phyloP scores from a whole-genome alignment of 345 rosid genomes.

The Tarenaya hassleriana region DNA sequence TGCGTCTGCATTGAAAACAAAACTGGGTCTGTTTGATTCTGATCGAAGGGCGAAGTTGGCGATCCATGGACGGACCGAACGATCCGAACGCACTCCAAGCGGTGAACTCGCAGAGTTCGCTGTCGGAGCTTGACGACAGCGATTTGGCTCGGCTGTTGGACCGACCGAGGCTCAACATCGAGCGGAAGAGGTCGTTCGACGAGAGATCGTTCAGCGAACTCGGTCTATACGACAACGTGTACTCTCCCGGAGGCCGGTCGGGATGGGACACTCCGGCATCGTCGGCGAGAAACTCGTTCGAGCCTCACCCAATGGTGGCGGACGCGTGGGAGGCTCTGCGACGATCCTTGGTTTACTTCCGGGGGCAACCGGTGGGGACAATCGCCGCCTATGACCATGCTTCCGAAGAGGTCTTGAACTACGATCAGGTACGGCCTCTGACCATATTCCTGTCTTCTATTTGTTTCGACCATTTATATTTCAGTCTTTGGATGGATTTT shows the following conservation, averaged over 20 bases:
- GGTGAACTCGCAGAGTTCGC: conserved; percentile 72
- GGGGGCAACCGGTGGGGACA: conserved; percentile 85
- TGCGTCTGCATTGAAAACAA: no score
- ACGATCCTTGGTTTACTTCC: conserved; percentile 66
- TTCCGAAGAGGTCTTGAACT: conserved; percentile 89
- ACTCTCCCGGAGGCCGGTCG: conserved; percentile 61
- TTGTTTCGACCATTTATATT: no score
- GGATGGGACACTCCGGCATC: conserved; percentile 80
- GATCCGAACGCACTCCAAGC: conserved; percentile 37
- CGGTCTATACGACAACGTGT: conserved; percentile 37
- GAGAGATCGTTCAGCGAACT: conserved; percentile 92
- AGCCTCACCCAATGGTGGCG: conserved; percentile 92
- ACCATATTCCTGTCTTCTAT: background rate
- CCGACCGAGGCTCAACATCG: conserved; percentile 74
- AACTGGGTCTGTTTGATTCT: no score
- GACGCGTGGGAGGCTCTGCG: conserved; percentile 96
- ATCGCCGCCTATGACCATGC: conserved; percentile 91
- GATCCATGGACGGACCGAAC: conserved; percentile 19
- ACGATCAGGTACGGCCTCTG: conserved; percentile 65
- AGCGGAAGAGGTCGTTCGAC: conserved; percentile 85
- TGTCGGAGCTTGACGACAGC: conserved; percentile 59
- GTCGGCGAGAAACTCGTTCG: conserved; percentile 76
- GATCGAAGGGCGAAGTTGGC: background rate
- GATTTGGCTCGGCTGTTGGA: conserved; percentile 70
- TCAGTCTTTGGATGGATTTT: no score